Conservation (phyloP, 495 filamentous ascomycete species). For the Parathielavia appendiculata region DNA sequence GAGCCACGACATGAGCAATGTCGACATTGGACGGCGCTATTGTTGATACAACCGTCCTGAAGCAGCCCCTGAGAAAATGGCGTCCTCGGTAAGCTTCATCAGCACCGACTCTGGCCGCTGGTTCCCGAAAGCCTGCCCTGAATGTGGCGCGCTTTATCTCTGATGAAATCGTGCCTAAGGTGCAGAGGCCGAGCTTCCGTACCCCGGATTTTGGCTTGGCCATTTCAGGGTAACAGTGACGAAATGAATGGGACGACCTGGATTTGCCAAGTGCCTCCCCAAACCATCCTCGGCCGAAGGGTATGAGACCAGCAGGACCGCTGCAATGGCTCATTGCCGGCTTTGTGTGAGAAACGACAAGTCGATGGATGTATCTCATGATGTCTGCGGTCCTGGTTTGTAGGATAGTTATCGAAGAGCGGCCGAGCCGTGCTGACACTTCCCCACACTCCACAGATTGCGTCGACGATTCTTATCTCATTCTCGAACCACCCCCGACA, state of each 20-base stretch:
- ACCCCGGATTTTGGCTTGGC: slow-evolving; percentile 16
- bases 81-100: slow-evolving; percentile 15
- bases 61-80: slow-evolving; percentile 12
- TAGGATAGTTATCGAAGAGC: not conserved
- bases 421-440: not conserved
- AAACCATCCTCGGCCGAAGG: not conserved
- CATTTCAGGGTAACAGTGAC: not conserved
- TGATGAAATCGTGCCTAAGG: not conserved
- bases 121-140: not conserved
- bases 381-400: not conserved
- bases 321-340: not conserved
- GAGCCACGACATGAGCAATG: not conserved
- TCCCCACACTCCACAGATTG: slow-evolving; percentile 25
- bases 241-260: not conserved
- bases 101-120: slow-evolving; percentile 1
- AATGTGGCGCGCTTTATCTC: slow-evolving; percentile 2
- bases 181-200: slow-evolving; percentile 4
- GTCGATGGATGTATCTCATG: not conserved
- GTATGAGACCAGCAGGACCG: not conserved
- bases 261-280: not conserved
- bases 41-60: slow-evolving; percentile 1
- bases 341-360: not conserved
- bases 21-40: not conserved
- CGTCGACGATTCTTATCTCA: slow-evolving; percentile 27
- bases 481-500: slow-evolving; percentile 26